A percentile compares a stretch with the other conserved stretches of the same genome.
phyloP scores from a whole-genome alignment of 257 asterid genomes.

The Euphrasia confusa region DNA sequence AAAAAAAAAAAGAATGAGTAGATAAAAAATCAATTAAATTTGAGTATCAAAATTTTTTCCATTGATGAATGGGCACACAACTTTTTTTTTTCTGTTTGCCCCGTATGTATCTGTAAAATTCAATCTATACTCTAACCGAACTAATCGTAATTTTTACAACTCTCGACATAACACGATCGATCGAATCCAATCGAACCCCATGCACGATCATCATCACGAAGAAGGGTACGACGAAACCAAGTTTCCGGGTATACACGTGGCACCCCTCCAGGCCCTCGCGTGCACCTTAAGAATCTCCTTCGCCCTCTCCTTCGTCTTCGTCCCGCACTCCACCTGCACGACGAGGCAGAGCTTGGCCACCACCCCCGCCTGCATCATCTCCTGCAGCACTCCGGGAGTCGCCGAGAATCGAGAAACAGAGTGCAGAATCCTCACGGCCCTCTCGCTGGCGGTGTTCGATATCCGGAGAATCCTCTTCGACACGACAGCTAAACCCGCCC shows the following conservation, averaged over 20 bases:
- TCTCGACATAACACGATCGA: neutral
- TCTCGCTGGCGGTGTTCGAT: constrained; percentile 55
- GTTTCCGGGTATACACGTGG: constrained; percentile 46
- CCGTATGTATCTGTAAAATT: neutral
- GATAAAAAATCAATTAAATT: no score
- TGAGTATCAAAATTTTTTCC: neutral
- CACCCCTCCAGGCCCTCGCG: constrained; percentile 57
- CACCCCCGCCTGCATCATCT: constrained; percentile 71
- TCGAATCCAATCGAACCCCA: neutral
- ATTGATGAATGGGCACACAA: neutral
- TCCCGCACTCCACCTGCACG: constrained; percentile 61
- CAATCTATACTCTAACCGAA: neutral
- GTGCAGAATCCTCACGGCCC: constrained; percentile 57
- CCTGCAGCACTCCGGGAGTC: constrained; percentile 43
- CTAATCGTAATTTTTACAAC: neutral
- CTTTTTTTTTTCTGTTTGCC: neutral
- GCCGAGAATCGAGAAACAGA: constrained; percentile 60
- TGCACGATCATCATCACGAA: neutral
- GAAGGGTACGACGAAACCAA: constrained; percentile 46
- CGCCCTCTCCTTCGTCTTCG: constrained; percentile 60
- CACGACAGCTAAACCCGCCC: constrained; percentile 69
- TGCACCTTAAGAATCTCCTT: constrained; percentile 54
- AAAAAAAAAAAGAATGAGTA: no score
- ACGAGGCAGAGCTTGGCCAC: constrained; percentile 63
- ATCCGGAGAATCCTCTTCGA: constrained; percentile 81